Conservation (phyloP, 176 grass and related monocot species). For the Oryza officinalis region DNA sequence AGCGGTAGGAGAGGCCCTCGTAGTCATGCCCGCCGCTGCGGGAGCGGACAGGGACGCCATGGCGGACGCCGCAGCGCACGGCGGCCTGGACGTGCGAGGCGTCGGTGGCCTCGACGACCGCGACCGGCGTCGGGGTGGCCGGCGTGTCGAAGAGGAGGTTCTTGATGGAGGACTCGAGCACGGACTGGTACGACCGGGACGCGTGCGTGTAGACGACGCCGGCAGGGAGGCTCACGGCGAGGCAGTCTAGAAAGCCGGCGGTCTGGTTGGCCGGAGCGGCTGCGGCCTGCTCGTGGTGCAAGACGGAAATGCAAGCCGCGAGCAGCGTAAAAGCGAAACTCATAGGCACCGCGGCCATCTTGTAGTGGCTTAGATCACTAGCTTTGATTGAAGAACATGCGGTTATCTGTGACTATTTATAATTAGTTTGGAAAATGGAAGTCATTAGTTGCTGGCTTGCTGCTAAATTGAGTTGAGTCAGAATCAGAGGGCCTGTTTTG, state of each 20-base stretch:
- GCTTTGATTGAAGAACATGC: neutral
- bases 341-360: neutral
- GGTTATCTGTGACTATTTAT: neutral
- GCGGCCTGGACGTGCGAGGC: constrained; percentile 54
- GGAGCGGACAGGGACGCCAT: constrained; percentile 41
- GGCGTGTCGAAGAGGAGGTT: constrained; percentile 61
- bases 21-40: constrained; percentile 82
- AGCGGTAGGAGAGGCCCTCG: constrained; percentile 71
- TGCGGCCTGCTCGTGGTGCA: neutral
- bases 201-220: constrained; percentile 29
- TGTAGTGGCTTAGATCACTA: neutral
- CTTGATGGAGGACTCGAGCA: constrained; percentile 58
- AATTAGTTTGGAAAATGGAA: neutral
- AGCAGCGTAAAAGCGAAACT: neutral
- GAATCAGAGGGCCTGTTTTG: neutral
- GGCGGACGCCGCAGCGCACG: constrained; percentile 45
- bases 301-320: neutral
- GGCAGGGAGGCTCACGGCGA: constrained; percentile 29
- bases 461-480: neutral
- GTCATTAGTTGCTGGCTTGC: neutral
- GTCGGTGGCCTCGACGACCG: constrained; percentile 37
- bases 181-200: constrained; percentile 34
- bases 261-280: constrained; percentile 14
- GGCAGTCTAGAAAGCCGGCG: constrained; percentile 46
- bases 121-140: constrained; percentile 49